Evolutionary conservation across 1,284 basidiomycete genomes (phyloP), one percentile per base, ranked within the genome.

Genomic region (Ceratobasidium sp.): DNA sequence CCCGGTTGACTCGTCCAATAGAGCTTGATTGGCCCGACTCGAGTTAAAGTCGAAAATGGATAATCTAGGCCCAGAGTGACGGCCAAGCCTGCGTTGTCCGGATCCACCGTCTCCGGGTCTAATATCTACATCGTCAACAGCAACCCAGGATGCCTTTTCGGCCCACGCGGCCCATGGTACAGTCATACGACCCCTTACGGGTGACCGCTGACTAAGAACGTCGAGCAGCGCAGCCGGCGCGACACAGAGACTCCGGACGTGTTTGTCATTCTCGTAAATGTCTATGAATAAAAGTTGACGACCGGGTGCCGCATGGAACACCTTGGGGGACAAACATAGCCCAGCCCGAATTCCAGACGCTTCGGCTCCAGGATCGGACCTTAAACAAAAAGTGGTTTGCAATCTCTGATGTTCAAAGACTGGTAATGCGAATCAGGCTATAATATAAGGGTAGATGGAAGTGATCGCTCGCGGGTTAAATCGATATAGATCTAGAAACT

Each of bases 101-200:
- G 41, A 33, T 33, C 17, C 51, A 15, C 17, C n/a, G 47, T 15
- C 19, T 48, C 31, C 17, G 29, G 48, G 22, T 17, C 62, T 31
- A 44, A 64, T 27, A 64, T 47, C 27, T 33, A 27, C 1, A 51
- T 29, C 14, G 8, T n/a, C 22, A 24, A 9, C 11, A 41, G n/a
- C 63, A 19, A 29, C n/a, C 63, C 47, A 53, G 8, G 31, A 65
- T 5, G 50, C 22, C 41, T 36, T 27, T 9, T 48, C 2, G 4
- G 29, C 44, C 63, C 63, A 65, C 17, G 36, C 50, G 33, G 27
- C 48, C 63, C 63, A 65, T 36, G 31, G 29, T 36, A 53, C 19
- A 41, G n/a, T n/a, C 22, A n/a, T 36, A 15, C 29, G 27, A 53
- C 22, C 31, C 1, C 7, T 48, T 8, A 19, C 2, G 22, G 33